Conservation (phyloP, 176 grass and related monocot species). For the Raddia distichophylla region DNA sequence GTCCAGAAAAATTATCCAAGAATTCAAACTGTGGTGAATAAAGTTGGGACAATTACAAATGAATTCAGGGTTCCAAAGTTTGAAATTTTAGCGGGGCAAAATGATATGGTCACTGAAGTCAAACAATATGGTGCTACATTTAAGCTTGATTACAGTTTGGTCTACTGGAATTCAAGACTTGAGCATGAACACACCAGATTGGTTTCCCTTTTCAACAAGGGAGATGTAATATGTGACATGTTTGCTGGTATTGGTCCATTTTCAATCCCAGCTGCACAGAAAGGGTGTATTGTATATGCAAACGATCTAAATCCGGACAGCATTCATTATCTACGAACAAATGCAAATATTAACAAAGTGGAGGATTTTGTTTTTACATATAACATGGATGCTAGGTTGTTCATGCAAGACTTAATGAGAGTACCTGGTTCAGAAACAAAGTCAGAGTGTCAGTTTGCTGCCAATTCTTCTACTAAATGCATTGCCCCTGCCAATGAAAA, state of each 20-base stretch:
- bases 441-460: constrained; percentile 37
- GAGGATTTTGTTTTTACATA: constrained; percentile 71
- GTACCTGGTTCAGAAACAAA: constrained; percentile 48
- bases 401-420: constrained; percentile 67
- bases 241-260: constrained; percentile 97
- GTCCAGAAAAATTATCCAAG: constrained; percentile 91
- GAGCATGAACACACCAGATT: constrained; percentile 92
- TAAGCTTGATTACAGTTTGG: constrained; percentile 90
- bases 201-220: constrained; percentile 87
- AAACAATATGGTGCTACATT: constrained; percentile 97
- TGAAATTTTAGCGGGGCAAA: constrained; percentile 85
- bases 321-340: constrained; percentile 70
- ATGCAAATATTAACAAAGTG: constrained; percentile 86
- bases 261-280: constrained; percentile 78
- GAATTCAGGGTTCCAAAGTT: constrained; percentile 94
- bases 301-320: constrained; percentile 97
- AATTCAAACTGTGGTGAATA: constrained; percentile 93
- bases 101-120: constrained; percentile 84
- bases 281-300: constrained; percentile 87
- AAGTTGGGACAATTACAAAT: constrained; percentile 94
- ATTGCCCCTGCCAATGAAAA: constrained; percentile 33
- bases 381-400: constrained; percentile 92
- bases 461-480: constrained; percentile 24
- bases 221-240: constrained; percentile 94
- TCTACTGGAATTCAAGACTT: constrained; percentile 99